Base-by-base conservation (phyloP, 371 early-diverging fungal genomes). In the Syncephalastrum monosporum region DNA sequence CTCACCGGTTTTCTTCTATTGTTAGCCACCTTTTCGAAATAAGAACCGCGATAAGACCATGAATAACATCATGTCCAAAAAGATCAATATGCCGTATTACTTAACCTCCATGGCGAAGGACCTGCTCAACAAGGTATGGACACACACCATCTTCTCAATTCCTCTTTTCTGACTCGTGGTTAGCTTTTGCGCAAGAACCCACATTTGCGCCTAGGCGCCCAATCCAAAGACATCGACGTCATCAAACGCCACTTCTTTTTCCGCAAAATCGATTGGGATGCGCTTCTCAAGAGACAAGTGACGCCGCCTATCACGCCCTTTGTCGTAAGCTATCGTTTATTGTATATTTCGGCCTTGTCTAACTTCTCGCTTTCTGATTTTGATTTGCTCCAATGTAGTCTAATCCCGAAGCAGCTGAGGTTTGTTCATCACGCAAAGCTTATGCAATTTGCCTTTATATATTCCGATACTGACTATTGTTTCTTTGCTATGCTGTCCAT, bases 211-310 rank as follows among this genome's bases (percentile, higher is more conserved):
- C 74, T 94, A 1, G 86, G 84, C 16, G 90, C 91, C 19, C 66
- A 64, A 29, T 64, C 75, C 23, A 86, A 88, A 56, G 93, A 89
- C 19, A 75, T 89, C n/a, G 80, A 82, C 53, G 86, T 85, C 38
- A 91, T 96, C 67, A 93, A 90, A 60, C 69, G 64, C 45, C 97
- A 96, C 64, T 82, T 89, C 29, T 95, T 94, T 71, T 97, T 97
- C 76, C 84, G 88, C 54, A 85, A 87, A 27, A 80, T 94, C 56
- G 82, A 94, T 73, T 97, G 96, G 96, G 69, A 79, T 17, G 74
- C 76, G 24, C 65, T 92, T 42, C 67, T 75, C 25, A 65, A 74
- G 24, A 78, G 87, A 23, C 75, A 88, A 51, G 65, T 85, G 52
- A 62, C 74, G 14, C 95, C 95, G 25, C 90, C 91, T 6, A 91